Evolutionary conservation across 148 eudicot genomes (phyloP), one percentile per base, ranked within the genome.

Genomic region (Vaccinium darrowii): DNA sequence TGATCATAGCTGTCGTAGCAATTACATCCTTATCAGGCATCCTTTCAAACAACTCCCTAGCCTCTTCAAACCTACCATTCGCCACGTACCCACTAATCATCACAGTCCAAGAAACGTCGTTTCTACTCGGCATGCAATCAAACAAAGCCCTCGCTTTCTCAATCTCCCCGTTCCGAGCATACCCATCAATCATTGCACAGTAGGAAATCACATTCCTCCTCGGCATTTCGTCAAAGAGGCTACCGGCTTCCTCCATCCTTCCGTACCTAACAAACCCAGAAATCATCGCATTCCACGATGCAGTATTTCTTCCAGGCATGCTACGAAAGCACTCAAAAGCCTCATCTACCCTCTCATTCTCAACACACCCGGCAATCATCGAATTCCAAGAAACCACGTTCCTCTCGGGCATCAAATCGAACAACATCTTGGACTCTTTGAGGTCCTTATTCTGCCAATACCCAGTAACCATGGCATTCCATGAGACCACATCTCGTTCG

Each of bases 51-150:
- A 90, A 84, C 25, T 86, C 86, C 77, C 43, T 81, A n/a, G 90
- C 89, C 80, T 90, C 87, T 5, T 81, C 80, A 76, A 85, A 86
- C 65, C 80, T 76, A 58, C 81, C 91, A 84, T 87, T 88, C 8
- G 86, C 88, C 49, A 85, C 86, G 76, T 90, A 88, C 75, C 87
- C 90, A 84, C 86, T 85, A 69, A 90, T 90, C 90, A 90, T 90
- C 81, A 85, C 92, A 8, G 90, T 86, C 90, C 92, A 90, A 83
- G 88, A 85, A 51, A 90, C 89, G 21, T 58, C 84, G 77, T 86
- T 90, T 60, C 63, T 87, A 73, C 51, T 3, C 4, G 84, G 82
- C 88, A 87, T 88, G 19, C 54, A 71, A 56, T 90, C 89, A 87
- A 90, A 90, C 74, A 90, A 87, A 56, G 2, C 89, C 80, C 89